Conservation (phyloP, 345 rosid genomes). For the Pseudoturritis turrita region DNA sequence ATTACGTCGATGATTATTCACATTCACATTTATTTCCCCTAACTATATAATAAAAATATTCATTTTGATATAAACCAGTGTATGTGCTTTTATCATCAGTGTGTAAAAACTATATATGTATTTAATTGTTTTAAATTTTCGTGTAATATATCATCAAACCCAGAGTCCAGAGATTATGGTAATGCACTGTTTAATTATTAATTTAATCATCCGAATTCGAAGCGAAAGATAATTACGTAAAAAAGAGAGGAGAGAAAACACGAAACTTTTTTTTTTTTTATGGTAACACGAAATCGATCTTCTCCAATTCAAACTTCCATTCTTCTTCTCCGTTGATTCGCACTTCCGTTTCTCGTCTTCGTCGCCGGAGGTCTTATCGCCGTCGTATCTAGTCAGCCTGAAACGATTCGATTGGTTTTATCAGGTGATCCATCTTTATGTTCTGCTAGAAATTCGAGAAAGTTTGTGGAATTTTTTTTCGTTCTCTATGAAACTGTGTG, state of each 20-base stretch:
- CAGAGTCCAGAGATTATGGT: conserved; percentile 6
- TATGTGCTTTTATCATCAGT: too few relatives aligned
- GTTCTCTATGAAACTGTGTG: neutral
- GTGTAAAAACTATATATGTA: too few relatives aligned
- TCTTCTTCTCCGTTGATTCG: conserved; percentile 16
- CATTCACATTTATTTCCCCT: neutral
- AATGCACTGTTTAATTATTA: neutral
- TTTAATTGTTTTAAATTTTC: neutral
- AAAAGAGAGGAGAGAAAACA: neutral
- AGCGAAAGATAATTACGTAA: conserved; percentile 7
- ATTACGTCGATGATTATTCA: neutral
- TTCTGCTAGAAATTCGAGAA: neutral
- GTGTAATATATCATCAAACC: neutral
- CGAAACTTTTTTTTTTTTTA: neutral
- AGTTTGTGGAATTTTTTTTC: neutral
- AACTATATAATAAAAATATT: neutral
- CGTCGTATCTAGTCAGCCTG: conserved; percentile 6
- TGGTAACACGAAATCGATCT: conserved; percentile 12
- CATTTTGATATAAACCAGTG: neutral
- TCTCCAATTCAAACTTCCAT: conserved; percentile 1
- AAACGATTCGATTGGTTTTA: conserved; percentile 3
- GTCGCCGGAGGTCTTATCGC: conserved; percentile 15
- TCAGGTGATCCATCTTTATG: conserved; percentile 19
- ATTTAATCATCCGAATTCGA: neutral
- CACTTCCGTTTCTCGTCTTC: neutral